Evolutionary conservation across 1,284 basidiomycete genomes (phyloP).

Genomic region (Phylloboletellus chloephorus): DNA sequence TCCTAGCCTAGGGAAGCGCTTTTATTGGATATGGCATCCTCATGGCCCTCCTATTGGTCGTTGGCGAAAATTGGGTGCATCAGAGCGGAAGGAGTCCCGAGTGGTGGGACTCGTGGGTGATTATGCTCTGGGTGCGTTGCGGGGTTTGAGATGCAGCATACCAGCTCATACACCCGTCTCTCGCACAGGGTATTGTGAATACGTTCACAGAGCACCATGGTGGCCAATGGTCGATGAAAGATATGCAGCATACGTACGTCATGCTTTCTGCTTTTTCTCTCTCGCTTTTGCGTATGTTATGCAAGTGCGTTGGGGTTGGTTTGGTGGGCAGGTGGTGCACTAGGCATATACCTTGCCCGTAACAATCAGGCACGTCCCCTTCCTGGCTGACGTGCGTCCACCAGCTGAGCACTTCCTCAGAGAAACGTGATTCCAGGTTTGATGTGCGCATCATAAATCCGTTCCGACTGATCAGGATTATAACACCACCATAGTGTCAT

Average conservation of each 20-base stretch:
- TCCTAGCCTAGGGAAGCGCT: slow-evolving; percentile 52
- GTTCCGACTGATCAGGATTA: slow-evolving; percentile 3
- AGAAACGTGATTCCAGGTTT: slow-evolving; percentile 79
- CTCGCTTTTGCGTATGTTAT: slow-evolving; percentile 1
- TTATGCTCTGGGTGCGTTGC: slow-evolving; percentile 75
- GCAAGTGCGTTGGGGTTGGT: slow-evolving; percentile 41
- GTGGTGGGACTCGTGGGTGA: slow-evolving; percentile 88
- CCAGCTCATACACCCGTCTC: slow-evolving; percentile 1
- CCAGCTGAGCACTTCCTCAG: slow-evolving; percentile 27
- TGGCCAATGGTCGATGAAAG: slow-evolving; percentile 79
- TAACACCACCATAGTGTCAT: slow-evolving; percentile 53
- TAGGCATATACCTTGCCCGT: slow-evolving; percentile 83
- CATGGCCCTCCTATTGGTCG: slow-evolving; percentile 77
- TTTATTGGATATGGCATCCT: slow-evolving; percentile 87
- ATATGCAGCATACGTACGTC: slow-evolving; percentile 88
- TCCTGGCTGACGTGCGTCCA: neutral
- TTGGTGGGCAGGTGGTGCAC: slow-evolving; percentile 86
- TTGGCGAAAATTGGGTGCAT: slow-evolving; percentile 80
- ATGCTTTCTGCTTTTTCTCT: slow-evolving; percentile 1
- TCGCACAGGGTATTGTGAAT: slow-evolving; percentile 55
- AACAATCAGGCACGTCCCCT: slow-evolving; percentile 57
- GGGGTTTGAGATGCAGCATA: neutral
- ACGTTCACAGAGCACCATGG: slow-evolving; percentile 93
- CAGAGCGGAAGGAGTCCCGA: slow-evolving; percentile 74
- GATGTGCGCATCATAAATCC: slow-evolving; percentile 51